phyloP scores from a whole-genome alignment of 176 grass and related monocot species.

The Pontederia paniculata region DNA sequence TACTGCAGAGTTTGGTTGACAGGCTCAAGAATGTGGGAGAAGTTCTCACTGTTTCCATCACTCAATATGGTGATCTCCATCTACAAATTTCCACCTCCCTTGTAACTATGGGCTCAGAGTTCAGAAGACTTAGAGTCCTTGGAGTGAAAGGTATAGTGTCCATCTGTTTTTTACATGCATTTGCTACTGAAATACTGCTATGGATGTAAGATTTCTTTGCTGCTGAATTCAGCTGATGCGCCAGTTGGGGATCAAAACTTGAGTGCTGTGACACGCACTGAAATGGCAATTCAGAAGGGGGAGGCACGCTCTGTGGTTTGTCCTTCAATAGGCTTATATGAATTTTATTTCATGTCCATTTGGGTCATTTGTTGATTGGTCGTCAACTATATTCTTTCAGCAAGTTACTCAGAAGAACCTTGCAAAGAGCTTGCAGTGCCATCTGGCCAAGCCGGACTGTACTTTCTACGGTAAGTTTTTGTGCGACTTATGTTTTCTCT shows the following conservation, averaged over 20 bases:
- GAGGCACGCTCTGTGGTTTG: slow-evolving; percentile 66
- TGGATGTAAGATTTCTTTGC: neutral
- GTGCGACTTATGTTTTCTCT: neutral
- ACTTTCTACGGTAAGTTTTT: slow-evolving; percentile 73
- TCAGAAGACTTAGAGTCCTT: slow-evolving; percentile 66
- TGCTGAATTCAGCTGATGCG: slow-evolving; percentile 46
- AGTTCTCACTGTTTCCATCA: slow-evolving; percentile 59
- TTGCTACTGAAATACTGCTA: neutral
- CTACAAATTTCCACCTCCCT: slow-evolving; percentile 82
- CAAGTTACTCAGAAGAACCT: slow-evolving; percentile 89
- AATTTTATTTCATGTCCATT: slow-evolving; percentile 4
- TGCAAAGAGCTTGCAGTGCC: slow-evolving; percentile 77
- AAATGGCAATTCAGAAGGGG: slow-evolving; percentile 82
- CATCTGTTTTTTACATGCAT: neutral
- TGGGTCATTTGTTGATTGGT: slow-evolving; percentile 13
- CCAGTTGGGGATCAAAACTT: slow-evolving; percentile 45
- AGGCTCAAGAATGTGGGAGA: slow-evolving; percentile 81
- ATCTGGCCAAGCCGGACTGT: slow-evolving; percentile 90
- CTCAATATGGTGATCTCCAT: slow-evolving; percentile 77
- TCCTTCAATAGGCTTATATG: slow-evolving; percentile 2
- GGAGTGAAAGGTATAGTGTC: slow-evolving; percentile 44
- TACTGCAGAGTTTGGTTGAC: slow-evolving; percentile 79
- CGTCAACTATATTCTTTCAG: slow-evolving; percentile 35
- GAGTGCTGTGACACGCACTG: slow-evolving; percentile 54
- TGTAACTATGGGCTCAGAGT: slow-evolving; percentile 72